phyloP scores from a whole-genome alignment of 768 basidiomycete genomes.

The Sistotremastrum niveocremeum region DNA sequence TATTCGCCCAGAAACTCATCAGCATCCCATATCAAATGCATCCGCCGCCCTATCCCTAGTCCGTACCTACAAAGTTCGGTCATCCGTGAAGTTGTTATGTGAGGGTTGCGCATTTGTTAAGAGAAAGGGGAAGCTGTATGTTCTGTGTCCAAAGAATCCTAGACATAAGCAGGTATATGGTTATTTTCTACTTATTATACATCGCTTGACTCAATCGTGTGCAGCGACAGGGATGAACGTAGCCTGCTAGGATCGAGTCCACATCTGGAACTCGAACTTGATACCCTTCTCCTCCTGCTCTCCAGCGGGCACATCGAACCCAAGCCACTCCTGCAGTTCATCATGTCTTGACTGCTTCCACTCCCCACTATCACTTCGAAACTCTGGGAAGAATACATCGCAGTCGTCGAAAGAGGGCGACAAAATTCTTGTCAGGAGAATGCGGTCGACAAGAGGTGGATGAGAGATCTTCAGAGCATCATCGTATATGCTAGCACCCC shows the following conservation, averaged over 20 bases:
- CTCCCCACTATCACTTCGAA: conserved; percentile 23
- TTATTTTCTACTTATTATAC: background rate
- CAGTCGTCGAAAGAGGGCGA: conserved; percentile 67
- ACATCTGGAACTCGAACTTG: conserved; percentile 92
- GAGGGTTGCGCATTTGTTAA: conserved; percentile 83
- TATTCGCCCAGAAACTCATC: conserved; percentile 17
- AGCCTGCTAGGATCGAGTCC: conserved; percentile 34
- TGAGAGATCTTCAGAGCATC: conserved; percentile 35
- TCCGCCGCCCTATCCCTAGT: conserved; percentile 23
- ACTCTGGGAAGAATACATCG: conserved; percentile 78
- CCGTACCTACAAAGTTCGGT: conserved; percentile 94
- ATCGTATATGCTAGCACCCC: conserved; percentile 78
- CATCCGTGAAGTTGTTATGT: conserved; percentile 89
- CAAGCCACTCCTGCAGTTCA: conserved; percentile 64
- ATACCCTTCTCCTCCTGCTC: conserved; percentile 72
- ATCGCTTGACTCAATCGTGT: conserved; percentile 8
- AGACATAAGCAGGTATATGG: conserved; percentile 88
- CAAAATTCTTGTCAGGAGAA: conserved; percentile 77
- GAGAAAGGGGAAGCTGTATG: conserved; percentile 83
- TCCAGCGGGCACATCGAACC: conserved; percentile 63
- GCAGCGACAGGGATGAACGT: conserved; percentile 49
- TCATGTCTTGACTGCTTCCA: conserved; percentile 53
- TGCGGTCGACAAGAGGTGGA: conserved; percentile 49
- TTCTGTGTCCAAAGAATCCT: conserved; percentile 86
- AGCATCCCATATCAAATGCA: conserved; percentile 10